Conservation (phyloP, 306 rosid genomes). For the Sesbania bispinosa region DNA sequence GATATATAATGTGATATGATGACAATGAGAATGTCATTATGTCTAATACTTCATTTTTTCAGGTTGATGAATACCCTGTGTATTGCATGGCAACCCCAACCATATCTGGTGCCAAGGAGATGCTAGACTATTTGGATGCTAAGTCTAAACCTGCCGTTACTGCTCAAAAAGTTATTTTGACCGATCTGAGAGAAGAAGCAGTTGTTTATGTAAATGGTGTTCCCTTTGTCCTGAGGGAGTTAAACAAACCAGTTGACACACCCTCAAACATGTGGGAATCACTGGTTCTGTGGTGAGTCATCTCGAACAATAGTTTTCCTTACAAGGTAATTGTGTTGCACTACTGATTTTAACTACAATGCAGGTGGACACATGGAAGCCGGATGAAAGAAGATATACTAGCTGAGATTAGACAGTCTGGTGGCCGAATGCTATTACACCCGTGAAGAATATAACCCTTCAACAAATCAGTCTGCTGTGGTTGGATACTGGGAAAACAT, state of each 20-base stretch:
- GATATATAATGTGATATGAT: too few species aligned
- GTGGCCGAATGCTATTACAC: conserved; percentile 82
- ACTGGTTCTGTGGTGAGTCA: conserved; percentile 77
- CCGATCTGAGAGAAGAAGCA: conserved; percentile 86
- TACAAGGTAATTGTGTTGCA: conserved; percentile 17
- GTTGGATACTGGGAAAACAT: conserved; percentile 85
- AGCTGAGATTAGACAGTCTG: conserved; percentile 67
- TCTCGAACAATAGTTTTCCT: conserved; percentile 20
- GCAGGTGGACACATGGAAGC: conserved; percentile 93
- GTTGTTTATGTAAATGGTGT: conserved; percentile 73
- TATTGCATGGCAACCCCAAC: conserved; percentile 96
- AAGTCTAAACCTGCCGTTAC: conserved; percentile 42
- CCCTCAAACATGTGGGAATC: conserved; percentile 88
- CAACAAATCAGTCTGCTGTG: conserved; percentile 58
- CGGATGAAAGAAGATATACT: conserved; percentile 80
- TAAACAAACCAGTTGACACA: conserved; percentile 81
- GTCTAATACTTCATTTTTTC: conserved; percentile 18
- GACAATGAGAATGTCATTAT: too few species aligned
- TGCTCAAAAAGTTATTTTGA: conserved; percentile 60
- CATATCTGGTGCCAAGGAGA: conserved; percentile 83
- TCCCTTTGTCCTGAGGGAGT: conserved; percentile 90
- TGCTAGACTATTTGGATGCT: conserved; percentile 63
- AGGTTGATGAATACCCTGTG: conserved; percentile 87
- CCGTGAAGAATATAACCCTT: conserved; percentile 78
- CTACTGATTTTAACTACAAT: conserved; percentile 28